Evolutionary conservation across 2,329 filamentous ascomycete genomes (phyloP).

Genomic region (Pseudopithomyces maydicus): DNA sequence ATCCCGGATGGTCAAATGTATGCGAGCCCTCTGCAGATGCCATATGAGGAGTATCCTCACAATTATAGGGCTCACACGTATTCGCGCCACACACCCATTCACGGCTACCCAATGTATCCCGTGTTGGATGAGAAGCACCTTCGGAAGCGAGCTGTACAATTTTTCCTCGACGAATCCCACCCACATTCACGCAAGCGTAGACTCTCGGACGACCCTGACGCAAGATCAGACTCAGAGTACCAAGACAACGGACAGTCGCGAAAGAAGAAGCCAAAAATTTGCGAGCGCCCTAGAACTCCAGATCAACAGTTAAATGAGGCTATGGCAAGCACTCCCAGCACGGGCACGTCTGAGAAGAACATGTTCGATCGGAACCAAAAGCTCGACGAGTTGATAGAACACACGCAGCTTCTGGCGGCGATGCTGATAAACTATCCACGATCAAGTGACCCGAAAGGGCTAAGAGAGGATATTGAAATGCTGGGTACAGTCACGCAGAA

Average conservation of each 20-base stretch:
- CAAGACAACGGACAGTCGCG: background rate
- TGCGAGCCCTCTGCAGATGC: background rate
- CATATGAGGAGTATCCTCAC: background rate
- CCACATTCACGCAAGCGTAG: slow-evolving; percentile 11
- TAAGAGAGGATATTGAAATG: slow-evolving; percentile 27
- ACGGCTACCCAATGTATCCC: slow-evolving; percentile 1
- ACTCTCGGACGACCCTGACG: slow-evolving; percentile 14
- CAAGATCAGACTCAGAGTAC: slow-evolving; percentile 6
- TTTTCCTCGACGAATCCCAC: slow-evolving; percentile 17
- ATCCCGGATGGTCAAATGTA: background rate
- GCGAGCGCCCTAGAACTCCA: background rate
- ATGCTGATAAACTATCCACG: slow-evolving; percentile 23
- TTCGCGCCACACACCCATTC: background rate
- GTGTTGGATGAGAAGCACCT: slow-evolving; percentile 16
- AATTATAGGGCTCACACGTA: background rate
- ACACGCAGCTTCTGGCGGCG: slow-evolving; percentile 19
- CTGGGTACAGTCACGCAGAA: slow-evolving; percentile 20
- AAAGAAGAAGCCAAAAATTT: background rate
- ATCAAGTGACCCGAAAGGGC: slow-evolving; percentile 14
- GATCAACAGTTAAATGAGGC: background rate
- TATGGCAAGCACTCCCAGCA: background rate
- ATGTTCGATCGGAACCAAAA: slow-evolving; percentile 11
- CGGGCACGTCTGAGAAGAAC: slow-evolving; percentile 7
- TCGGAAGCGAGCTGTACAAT: slow-evolving; percentile 20
- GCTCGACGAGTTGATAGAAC: slow-evolving; percentile 17